Conservation (phyloP, 2,329 filamentous ascomycete species). For the Ambrosiella cleistominuta region DNA sequence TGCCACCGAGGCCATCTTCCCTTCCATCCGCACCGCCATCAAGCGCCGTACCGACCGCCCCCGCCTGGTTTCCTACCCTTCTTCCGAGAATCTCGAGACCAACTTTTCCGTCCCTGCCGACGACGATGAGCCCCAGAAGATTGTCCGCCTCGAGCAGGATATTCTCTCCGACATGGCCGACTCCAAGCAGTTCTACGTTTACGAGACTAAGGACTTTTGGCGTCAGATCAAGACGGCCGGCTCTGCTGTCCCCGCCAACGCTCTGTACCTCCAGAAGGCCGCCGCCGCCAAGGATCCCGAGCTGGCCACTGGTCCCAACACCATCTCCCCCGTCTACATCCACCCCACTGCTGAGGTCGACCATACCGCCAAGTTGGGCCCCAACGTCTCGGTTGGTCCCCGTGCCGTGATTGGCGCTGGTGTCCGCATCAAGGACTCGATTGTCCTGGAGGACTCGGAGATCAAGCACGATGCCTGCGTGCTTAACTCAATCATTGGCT, state of each 20-base stretch:
- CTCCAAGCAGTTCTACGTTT: conserved; percentile 93
- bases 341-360: conserved; percentile 82
- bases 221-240: conserved; percentile 99
- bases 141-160: conserved; percentile 91
- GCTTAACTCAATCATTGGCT: conserved; percentile 89
- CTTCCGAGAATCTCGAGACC: conserved; percentile 76
- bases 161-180: conserved; percentile 90
- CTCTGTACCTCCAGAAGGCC: conserved; percentile 88
- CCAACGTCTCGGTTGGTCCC: conserved; percentile 92
- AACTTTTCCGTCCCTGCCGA: conserved; percentile 39
- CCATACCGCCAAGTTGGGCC: conserved; percentile 87
- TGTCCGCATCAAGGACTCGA: conserved; percentile 83
- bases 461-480: conserved; percentile 95
- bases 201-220: conserved; percentile 99
- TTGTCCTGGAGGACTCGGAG: conserved; percentile 86
- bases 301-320: conserved; percentile 69
- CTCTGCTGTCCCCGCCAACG: conserved; percentile 90
- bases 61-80: conserved; percentile 84
- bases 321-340: conserved; percentile 85
- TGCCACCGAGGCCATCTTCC: conserved; percentile 88
- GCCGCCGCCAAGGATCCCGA: conserved; percentile 48
- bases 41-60: conserved; percentile 87
- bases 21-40: conserved; percentile 82
- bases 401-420: conserved; percentile 70
- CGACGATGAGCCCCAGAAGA: conserved; percentile 62